Conservation (phyloP, 129 eudicot genomes). For the Flaveria robusta region DNA sequence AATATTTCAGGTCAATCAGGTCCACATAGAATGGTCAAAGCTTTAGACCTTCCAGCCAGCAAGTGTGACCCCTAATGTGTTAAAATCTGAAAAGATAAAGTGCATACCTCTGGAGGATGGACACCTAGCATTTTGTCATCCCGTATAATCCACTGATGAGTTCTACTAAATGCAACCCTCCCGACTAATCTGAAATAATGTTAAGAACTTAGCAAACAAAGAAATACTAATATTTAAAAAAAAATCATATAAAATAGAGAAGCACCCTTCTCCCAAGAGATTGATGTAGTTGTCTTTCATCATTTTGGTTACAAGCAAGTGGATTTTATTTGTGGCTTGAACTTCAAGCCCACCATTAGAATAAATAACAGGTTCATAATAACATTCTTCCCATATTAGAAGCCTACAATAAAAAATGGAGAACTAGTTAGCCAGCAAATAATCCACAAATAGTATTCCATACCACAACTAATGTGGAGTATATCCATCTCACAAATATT, state of each 20-base stretch:
- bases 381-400: constrained; percentile 95
- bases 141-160: constrained; percentile 74
- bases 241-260: constrained; percentile 7
- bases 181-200: constrained; percentile 71
- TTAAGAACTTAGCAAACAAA: not conserved
- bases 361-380: constrained; percentile 55
- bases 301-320: constrained; percentile 83
- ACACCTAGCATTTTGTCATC: constrained; percentile 44
- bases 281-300: constrained; percentile 80
- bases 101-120: constrained; percentile 78
- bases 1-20: constrained; percentile 1
- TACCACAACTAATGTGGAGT: not conserved
- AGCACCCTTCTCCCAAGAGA: constrained; percentile 87
- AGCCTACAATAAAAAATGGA: constrained; percentile 51
- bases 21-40: not conserved
- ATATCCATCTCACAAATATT: not conserved
- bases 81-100: not conserved
- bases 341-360: constrained; percentile 40
- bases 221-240: not conserved
- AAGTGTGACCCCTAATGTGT: not conserved
- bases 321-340: constrained; percentile 48
- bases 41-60: not conserved
- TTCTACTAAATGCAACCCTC: constrained; percentile 82
- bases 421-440: constrained; percentile 11
- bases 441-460: not conserved